Percentiles rank a stretch among this genome's conserved stretches.
Conservation (phyloP, 345 rosid species). For the Syzygium oleosum region DNA sequence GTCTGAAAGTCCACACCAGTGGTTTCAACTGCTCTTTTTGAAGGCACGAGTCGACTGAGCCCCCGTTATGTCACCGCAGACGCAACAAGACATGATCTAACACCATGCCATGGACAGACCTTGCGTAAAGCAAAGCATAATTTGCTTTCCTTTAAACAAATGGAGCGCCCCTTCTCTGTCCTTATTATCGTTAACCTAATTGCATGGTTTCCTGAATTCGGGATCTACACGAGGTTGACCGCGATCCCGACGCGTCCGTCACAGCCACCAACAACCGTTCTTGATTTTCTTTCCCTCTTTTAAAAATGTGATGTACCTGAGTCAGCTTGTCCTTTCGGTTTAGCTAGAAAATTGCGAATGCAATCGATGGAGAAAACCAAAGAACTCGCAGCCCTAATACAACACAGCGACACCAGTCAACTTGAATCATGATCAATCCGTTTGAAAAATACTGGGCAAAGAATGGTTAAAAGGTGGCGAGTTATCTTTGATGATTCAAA, state of each 20-base stretch:
- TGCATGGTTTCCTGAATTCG: neutral
- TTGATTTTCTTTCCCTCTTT: neutral
- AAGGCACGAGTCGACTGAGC: neutral
- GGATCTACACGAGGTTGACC: neutral
- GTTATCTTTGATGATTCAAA: neutral
- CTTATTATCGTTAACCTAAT: neutral
- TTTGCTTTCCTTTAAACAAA: neutral
- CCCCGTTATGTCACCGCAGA: neutral
- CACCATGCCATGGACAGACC: neutral
- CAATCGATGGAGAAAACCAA: neutral
- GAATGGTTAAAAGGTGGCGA: neutral
- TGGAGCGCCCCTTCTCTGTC: neutral
- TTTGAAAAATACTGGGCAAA: neutral
- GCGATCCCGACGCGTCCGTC: neutral
- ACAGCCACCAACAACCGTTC: neutral
- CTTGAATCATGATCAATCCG: neutral
- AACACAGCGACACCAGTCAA: neutral
- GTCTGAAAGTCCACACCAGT: neutral
- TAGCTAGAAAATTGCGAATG: neutral
- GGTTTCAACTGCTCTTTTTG: slow-evolving; percentile 1
- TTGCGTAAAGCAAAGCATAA: neutral
- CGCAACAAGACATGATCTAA: neutral
- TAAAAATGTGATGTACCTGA: neutral
- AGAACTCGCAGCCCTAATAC: neutral
- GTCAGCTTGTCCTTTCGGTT: neutral